Base-by-base conservation (phyloP, 164 flowering plant genomes). In the Santalum album region DNA sequence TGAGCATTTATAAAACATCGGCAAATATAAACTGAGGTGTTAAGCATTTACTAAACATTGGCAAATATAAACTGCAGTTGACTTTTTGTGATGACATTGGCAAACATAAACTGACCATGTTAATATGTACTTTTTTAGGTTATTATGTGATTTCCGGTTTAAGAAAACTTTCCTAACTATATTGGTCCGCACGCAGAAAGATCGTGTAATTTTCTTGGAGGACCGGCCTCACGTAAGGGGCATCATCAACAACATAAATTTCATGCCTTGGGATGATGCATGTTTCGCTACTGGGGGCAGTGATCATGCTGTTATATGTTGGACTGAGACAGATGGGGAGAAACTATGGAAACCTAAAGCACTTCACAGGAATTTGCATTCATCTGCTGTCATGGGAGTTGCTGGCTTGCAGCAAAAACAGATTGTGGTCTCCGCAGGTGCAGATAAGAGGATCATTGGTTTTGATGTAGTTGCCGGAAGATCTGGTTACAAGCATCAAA, bases 361-460 rank as follows among this genome's bases (percentile, higher is more conserved):
- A 1, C 46, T 92, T 67, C 99, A 92, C 60, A 78, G 83, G 63
- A 72, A 71, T 64, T 12, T 69, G 32, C 99, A 92, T 73, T 79
- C 95, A 29, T 83, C 97, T 40, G 87, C 97, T 62, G 99, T 92
- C 10, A 92, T 92, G 99, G 95, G 96, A 53, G 91, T 89, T 63
- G 89, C 96, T 32, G 99, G 97, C 42, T 61, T 85, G 76, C 81
- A 73, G 59, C 78, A 85, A 24, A 87, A 76, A 76, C 73, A 82
- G 46, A 63, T 85, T 38, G 72, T 89, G n/a, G 14, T 92, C 34
- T 87, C 99, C 63, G 95, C 57, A 57, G 97, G 99, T 45, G 81
- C 86, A 34, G 99, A 92, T 66, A 92, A 79, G 70, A 72, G 90
- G 57, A 79, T 89, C 48, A 56, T 85, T 49, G 99, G 95, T 43